Base-by-base conservation (phyloP, 2,329 filamentous ascomycete genomes). In the Stachybotrys elegans region DNA sequence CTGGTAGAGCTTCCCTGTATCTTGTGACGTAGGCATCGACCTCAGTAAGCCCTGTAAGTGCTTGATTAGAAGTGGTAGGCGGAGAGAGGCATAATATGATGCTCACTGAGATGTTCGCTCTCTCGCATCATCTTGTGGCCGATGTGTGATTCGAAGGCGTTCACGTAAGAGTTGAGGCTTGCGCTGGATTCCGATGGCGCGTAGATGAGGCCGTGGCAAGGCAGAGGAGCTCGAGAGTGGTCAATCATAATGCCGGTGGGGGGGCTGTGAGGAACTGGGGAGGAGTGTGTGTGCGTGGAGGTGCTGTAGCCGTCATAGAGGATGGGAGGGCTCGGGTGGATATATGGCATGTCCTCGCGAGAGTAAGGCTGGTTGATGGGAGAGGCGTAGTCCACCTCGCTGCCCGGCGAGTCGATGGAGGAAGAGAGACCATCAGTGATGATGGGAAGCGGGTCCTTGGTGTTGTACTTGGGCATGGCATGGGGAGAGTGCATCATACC, bases 341-440 rank as follows among this genome's bases (percentile, higher is more conserved):
- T 65, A 54, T 75, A 81, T 3, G 73, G 68, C 20, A 79, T 63
- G 17, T 83, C 78, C 22, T 83, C 78, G 49, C 76, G 77, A 63
- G 48, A 73, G 73, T 67, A 81, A 49, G 63, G 64, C 48, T 80
- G 78, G 58, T 70, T 73, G 51, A 83, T 69, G 8, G 80, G 79
- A 4, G 80, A 83, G 54, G 80, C 63, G 54, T 83, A 83, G 55
- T 83, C 79, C 46, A 77, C 72, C 21, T 83, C 79, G 57, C 77
- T 81, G 56, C 72, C 77, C 44, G 83, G 69, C 3, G 79, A 76
- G 51, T 82, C 79, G 44, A 79, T 68, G 1, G 76, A 77, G 0
- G 75, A 71, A 1, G 76, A 75, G 22, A 80, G 65, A 37, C 71
- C 67, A 22, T 77, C 74, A 41, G 65, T 66, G 49, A 76, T 63